These are phyloP conservation scores for Tetracladium setigerum DNA, from an alignment of 495 filamentous ascomycete species.

Conservation along the genomic window DNA sequence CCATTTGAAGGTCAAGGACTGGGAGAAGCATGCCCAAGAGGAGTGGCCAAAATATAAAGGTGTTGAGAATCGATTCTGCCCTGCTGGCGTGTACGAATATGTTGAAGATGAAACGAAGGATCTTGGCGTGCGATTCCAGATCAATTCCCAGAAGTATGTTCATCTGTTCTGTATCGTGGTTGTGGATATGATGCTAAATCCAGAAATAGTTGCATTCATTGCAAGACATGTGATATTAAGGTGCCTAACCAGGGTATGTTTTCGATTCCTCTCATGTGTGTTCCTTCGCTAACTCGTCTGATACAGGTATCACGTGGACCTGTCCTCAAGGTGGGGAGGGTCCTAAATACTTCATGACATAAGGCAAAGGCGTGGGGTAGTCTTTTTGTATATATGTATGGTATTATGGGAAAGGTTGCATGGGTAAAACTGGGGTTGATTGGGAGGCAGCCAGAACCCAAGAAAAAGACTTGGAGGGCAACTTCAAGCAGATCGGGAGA, in stretches of 20 bases:
- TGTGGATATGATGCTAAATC: constrained; percentile 22
- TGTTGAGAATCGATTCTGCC: constrained; percentile 96
- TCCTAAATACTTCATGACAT: constrained; percentile 95
- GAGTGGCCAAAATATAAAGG: constrained; percentile 87
- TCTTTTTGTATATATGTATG: neutral
- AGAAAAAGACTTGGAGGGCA: too few species aligned
- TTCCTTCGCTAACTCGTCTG: constrained; percentile 32
- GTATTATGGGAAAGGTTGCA: neutral
- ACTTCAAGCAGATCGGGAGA: too few species aligned
- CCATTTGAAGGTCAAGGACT: constrained; percentile 89
- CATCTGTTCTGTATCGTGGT: neutral
- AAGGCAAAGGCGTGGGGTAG: constrained; percentile 1
- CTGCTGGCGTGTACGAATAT: constrained; percentile 98
- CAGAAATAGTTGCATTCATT: constrained; percentile 79
- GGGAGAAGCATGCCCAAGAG: constrained; percentile 76
- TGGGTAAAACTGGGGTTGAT: too few species aligned
- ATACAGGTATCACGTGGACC: constrained; percentile 93
- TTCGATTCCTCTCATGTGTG: constrained; percentile 19
- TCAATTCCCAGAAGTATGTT: constrained; percentile 94
- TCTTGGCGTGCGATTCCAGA: constrained; percentile 88
- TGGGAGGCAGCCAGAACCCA: too few species aligned
- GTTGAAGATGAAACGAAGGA: constrained; percentile 80
- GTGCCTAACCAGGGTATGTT: constrained; percentile 93
- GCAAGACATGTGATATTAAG: constrained; percentile 99
- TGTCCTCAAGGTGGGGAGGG: constrained; percentile 95